A percentile compares a stretch with the other conserved stretches of the same genome.
phyloP scores from a whole-genome alignment of 2,329 filamentous ascomycete species.

The Fusarium foetens region DNA sequence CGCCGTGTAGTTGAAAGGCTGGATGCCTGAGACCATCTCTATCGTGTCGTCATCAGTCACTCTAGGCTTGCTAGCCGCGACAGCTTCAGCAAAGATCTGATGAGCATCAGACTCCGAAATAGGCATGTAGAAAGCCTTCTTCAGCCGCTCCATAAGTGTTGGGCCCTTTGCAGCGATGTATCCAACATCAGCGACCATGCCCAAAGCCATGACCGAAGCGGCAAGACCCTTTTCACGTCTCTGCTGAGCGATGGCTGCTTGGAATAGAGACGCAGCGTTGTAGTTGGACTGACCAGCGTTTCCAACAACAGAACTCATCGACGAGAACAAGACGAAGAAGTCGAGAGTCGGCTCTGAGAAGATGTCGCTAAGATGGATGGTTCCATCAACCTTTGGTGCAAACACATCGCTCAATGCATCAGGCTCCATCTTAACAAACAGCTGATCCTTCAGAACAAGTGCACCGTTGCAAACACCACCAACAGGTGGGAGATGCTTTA shows the following conservation, averaged over 20 bases:
- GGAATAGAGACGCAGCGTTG: not conserved
- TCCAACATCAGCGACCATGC: not conserved
- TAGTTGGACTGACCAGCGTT: conserved; percentile 7
- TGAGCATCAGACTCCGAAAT: conserved; percentile 1
- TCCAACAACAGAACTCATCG: not conserved
- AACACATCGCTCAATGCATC: not conserved
- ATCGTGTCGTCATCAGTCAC: not conserved
- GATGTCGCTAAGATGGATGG: not conserved
- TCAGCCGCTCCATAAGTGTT: not conserved
- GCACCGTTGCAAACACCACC: conserved; percentile 1
- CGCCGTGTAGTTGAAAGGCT: not conserved
- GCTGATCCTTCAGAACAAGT: conserved; percentile 1
- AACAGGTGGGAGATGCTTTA: not conserved
- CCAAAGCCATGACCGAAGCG: not conserved
- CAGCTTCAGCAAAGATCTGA: conserved; percentile 4
- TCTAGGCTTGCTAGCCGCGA: not conserved
- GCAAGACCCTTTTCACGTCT: not conserved
- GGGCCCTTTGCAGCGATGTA: conserved; percentile 3
- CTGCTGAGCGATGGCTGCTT: not conserved
- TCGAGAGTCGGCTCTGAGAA: not conserved
- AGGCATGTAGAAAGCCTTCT: conserved; percentile 5
- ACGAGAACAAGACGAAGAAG: not conserved
- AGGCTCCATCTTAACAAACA: not conserved
- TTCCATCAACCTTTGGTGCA: conserved; percentile 5
- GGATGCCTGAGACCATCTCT: conserved; percentile 1